Base-by-base conservation (phyloP, 768 basidiomycete genomes). In the Macrolepiota dolichaula region DNA sequence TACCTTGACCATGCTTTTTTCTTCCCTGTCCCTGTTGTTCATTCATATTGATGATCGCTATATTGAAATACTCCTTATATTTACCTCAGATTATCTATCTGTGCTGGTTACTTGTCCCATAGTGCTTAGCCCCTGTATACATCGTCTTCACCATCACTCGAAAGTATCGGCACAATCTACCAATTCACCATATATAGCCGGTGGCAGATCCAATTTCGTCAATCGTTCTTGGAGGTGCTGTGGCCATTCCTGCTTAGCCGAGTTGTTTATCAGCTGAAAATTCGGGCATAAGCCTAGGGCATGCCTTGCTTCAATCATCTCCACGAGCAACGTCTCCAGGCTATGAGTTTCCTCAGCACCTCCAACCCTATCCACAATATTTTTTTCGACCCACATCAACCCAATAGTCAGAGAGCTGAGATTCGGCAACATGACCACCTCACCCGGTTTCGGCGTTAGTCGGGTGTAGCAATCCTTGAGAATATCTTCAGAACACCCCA, bases 41-140 rank as follows among this genome's bases (percentile, higher is more conserved):
- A 24, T 6, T 13, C 17, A 35, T n/a, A n/a, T 25, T 32, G 27
- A 32, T 44, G 27, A 32, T 38, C 15, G 17, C 32, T 46, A 57
- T 36, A 57, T 19, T 47, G 25, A 19, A 57, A 15, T 57, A 47
- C 17, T 13, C 55, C n/a, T 52, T 46, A 53, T 46, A 44, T 46
- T 53, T 53, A 27, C 42, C 38, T 38, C 59, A 54, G 59, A 54
- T 42, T 49, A 40, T 55, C 42, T 55, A 55, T 59, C 49, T 59
- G 59, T 61, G 52, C 59, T n/a, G 24, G 52, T 36, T 35, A 55
- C 47, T 55, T 61, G 52, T 49, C 52, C 38, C 53, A 36, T 61
- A 54, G 59, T 61, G 36, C 40, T 27, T 60, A 60, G 37, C 37
- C 32, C 36, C 24, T 61, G 46, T 55, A 54, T 55, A 55, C 37